A percentile compares a stretch with the other conserved stretches of the same genome.
phyloP scores from a whole-genome alignment of 2,329 filamentous ascomycete genomes.

The Cladosporium austrohemisphaericum region DNA sequence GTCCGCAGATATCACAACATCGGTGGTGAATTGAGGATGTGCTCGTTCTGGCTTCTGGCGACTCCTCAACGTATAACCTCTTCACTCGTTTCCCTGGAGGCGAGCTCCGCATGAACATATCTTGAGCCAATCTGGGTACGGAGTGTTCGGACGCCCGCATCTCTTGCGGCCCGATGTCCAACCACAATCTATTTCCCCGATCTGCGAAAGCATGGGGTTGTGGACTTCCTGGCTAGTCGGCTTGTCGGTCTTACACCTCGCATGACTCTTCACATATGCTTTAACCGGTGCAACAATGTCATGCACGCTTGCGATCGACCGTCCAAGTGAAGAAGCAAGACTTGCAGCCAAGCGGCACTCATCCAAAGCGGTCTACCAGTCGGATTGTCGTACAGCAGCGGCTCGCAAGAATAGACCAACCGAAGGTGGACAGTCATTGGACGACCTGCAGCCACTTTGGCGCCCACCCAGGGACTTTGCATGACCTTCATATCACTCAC shows the following conservation, averaged over 20 bases:
- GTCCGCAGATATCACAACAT: background rate
- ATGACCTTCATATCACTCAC: slow-evolving; percentile 7
- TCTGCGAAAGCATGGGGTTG: background rate
- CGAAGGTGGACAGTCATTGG: slow-evolving; percentile 4
- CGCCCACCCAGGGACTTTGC: slow-evolving; percentile 9
- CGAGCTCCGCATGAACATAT: too few relatives aligned
- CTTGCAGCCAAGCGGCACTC: slow-evolving; percentile 11
- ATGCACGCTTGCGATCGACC: slow-evolving; percentile 14
- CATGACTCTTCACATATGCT: slow-evolving; percentile 13
- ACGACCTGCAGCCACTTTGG: slow-evolving; percentile 12
- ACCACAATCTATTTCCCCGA: slow-evolving; percentile 1
- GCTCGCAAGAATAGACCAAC: slow-evolving; percentile 9
- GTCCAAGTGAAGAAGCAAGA: slow-evolving; percentile 2
- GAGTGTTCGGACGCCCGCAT: slow-evolving; percentile 1
- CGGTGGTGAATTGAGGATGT: too few relatives aligned
- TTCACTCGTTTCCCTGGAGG: too few relatives aligned
- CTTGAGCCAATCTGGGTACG: background rate
- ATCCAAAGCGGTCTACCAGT: slow-evolving; percentile 12
- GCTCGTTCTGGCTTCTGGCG: too few relatives aligned
- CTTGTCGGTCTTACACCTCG: slow-evolving; percentile 3
- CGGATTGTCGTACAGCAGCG: slow-evolving; percentile 14
- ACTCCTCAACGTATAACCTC: too few relatives aligned
- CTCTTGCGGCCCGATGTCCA: slow-evolving; percentile 9
- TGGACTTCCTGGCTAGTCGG: background rate
- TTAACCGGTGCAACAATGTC: slow-evolving; percentile 13